Evolutionary conservation across 768 basidiomycete species (phyloP), one percentile per base, ranked within the genome.

Genomic region (Tubosaeta sp.): DNA sequence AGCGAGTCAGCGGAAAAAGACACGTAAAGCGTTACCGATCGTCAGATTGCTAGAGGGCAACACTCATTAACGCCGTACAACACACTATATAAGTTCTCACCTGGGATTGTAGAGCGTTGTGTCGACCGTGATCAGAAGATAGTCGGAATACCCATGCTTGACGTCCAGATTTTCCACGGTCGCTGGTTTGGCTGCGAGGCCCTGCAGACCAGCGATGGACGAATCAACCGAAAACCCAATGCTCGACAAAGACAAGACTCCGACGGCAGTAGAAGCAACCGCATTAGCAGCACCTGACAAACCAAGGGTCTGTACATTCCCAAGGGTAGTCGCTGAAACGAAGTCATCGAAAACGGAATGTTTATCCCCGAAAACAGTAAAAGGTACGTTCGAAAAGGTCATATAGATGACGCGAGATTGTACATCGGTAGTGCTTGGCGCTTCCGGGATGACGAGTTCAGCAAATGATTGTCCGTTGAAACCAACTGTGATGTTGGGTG

Each of bases 41-140:
- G 71, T 73, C 55, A 74, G 53, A 39, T 78, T 70, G 61, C 70
- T 67, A 43, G 26, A 46, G 17, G 33, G 38, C 26, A 14, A 1
- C 2, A 25, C 19, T 55, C 29, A 48, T 60, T 38, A 54, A 43
- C 38, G 12, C 8, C 25, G 32, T 19, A 32, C 53, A 43, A 5
- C 8, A 11, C 50, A 37, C 38, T 19, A 29, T 22, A 44, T 6
- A 6, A 43, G 14, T 25, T 46, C 69, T 55, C 56, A 81, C 81
- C 80, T 85, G 12, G 86, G 86, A 53, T 87, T 88, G 64, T 79
- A 85, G 22, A 88, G 67, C 1, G 74, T 71, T 17, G 81, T 80
- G 39, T 79, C 71, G 12, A 81, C 80, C 59, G 76, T 85, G 69
- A 89, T 87, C 46, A 87, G 73, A n/a, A 89, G 72, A 63, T 75